Percentiles rank a stretch among this genome's conserved stretches.
Evolutionary conservation across 208 protist genomes (phyloP).

Genomic region (Leishmania gerbilli): DNA sequence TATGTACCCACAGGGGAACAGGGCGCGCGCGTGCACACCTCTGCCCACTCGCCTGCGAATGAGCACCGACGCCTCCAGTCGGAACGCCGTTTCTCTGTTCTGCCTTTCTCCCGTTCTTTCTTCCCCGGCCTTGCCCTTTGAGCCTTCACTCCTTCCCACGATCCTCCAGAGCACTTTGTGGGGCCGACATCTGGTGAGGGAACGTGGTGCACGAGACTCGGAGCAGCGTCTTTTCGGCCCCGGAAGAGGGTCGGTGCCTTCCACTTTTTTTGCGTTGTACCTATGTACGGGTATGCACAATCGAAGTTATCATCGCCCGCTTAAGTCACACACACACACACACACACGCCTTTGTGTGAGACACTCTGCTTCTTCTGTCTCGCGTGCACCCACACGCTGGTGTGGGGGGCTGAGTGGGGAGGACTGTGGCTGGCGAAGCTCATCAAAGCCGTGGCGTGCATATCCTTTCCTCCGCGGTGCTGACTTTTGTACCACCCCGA

Average conservation of each 20-base stretch:
- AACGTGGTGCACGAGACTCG: background rate
- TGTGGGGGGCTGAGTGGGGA: background rate
- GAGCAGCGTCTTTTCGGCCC: background rate
- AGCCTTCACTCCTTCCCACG: background rate
- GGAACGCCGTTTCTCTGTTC: background rate
- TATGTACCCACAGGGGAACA: background rate
- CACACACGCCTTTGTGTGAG: background rate
- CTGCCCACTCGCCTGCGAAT: background rate
- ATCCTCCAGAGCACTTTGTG: background rate
- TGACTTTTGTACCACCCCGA: background rate
- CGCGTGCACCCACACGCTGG: background rate
- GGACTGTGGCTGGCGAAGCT: background rate
- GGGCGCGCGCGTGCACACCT: background rate
- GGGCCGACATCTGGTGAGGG: background rate
- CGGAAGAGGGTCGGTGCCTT: background rate
- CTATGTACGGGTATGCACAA: background rate
- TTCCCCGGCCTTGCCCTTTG: background rate
- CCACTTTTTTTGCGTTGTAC: background rate
- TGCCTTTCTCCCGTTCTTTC: too few relatives aligned
- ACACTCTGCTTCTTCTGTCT: background rate
- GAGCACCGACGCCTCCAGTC: background rate
- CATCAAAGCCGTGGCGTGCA: background rate
- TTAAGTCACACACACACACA: background rate
- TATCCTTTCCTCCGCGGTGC: background rate
- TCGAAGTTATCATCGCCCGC: background rate